Conservation (phyloP, 2,329 filamentous ascomycete genomes). For the Talaromyces sp. region DNA sequence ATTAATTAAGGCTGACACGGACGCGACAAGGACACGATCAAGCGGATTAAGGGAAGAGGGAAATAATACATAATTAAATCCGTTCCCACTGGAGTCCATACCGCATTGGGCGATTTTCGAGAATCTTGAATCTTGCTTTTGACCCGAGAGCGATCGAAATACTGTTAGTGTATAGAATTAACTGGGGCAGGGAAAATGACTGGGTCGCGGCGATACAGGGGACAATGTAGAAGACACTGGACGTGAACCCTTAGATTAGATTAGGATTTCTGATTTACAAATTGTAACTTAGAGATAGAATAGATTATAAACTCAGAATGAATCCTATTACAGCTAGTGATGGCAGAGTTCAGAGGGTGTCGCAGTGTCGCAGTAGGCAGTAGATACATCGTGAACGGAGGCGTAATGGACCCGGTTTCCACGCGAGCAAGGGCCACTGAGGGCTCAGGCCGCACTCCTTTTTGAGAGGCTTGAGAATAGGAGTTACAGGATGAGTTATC, state of each 20-base stretch:
- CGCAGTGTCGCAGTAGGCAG: background rate
- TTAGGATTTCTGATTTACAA: background rate
- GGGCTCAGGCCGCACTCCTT: constrained; percentile 20
- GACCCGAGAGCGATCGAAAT: constrained; percentile 17
- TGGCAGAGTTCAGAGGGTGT: background rate
- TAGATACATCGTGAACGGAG: constrained; percentile 10
- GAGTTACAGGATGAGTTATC: background rate
- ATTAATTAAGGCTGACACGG: background rate
- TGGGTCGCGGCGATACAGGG: constrained; percentile 25
- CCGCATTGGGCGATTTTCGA: constrained; percentile 21
- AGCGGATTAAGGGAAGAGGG: background rate
- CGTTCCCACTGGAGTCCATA: constrained; percentile 11
- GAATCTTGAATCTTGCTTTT: constrained; percentile 16
- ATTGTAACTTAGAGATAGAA: background rate
- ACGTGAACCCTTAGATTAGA: background rate
- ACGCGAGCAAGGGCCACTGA: constrained; percentile 24
- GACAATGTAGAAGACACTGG: constrained; percentile 12
- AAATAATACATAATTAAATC: background rate
- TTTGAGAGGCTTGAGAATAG: background rate
- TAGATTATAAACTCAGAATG: no score
- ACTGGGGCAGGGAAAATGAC: constrained; percentile 25
- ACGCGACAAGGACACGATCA: background rate
- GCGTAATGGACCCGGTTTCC: constrained; percentile 23
- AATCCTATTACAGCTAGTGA: constrained; percentile 1
- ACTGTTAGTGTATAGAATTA: constrained; percentile 10